Base-by-base conservation (phyloP, 2,329 filamentous ascomycete species). In the Didymella arachidicola region DNA sequence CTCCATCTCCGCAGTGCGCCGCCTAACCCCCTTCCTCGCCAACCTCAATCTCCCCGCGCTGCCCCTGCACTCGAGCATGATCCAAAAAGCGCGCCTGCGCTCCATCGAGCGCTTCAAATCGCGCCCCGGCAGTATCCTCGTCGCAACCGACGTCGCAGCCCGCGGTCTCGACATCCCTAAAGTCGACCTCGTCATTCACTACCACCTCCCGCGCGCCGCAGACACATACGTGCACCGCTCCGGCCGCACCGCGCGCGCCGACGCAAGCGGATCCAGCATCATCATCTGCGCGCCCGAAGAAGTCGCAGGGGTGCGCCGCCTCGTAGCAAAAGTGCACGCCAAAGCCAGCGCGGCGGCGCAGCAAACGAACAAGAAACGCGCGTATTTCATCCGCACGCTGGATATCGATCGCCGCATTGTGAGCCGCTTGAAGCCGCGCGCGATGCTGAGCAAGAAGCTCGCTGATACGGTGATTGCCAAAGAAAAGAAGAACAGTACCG, bases 181-280 rank as follows among this genome's bases (percentile, higher is more conserved):
- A 32, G 92, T 98, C 45, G 90, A 97, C 67, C 84, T 96, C 14
- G 90, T 99, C 16, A 81, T 99, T 18, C 95, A 99, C 79, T 99
- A 99, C 79, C 94, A 99, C 77, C 88, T 97, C 0, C 95, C 95
- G 1, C 90, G 93, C 57, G 84, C 92, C 1, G 95, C 95, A 32
- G 94, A 98, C 76, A 90, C 90, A 46, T 99, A 99, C 73, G 93
- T 99, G 14, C 95, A 99, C 74, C 89, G 95, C 25, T 97, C 95
- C 1, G 95, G 95, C 12, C 91, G 95, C 64, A 98, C 95, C 1
- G 95, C 95, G 2, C 91, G 95, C 71, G 94, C 91, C 3, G 86
- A 89, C 19, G 86, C 86, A 12, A 86, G 84, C 0, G 95, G 95
- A 36, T 86, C 91, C 34, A 96, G 92, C 69, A 88, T 99, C 57